Evolutionary conservation across 345 rosid genomes (phyloP), one percentile per base, ranked within the genome.

Genomic region (Trapa incisa): DNA sequence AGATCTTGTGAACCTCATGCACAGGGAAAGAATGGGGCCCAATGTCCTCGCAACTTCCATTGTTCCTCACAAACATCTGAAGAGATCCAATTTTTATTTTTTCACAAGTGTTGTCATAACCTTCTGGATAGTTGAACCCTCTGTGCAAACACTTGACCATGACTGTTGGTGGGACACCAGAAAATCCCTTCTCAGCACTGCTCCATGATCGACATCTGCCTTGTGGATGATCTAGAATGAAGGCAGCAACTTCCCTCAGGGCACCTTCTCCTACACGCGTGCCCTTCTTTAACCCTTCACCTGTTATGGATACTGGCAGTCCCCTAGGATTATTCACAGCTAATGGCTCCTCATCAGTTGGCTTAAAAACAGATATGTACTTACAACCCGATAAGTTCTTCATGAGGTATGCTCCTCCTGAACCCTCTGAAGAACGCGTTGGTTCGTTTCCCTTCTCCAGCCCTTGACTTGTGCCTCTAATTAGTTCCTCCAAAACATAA

Each of bases 321-420:
- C 86, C 94, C 11, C 53, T 82, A 4, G 96, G 97, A 66, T 91
- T 91, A 74, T 87, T 91, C 68, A 83, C 79, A 63, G 97, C 91
- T 89, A 85, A 77, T 64, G 97, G 97, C 71, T 91, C 97, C 79
- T 91, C 97, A 71, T 91, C 96, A 48, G 77, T 75, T 64, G 97
- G 97, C 74, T 91, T 91, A 66, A 91, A 89, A 70, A 91, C 89
- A 6, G 97, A 85, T 50, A 82, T 74, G 68, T 78, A 87, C 37
- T 78, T 79, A 71, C 74, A 74, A 68, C 92, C 92, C 14, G 86
- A 82, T 48, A 75, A 66, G 73, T 91, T 91, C 80, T 78, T 88
- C 97, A 91, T 89, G 69, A 91, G 82, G 69, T 91, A 91, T 67
- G 86, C 87, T 67, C 97, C 97, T 57, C 97, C 97, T 37, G 87